phyloP scores from a whole-genome alignment of 176 grass and related monocot species.

The Juncus inflexus region DNA sequence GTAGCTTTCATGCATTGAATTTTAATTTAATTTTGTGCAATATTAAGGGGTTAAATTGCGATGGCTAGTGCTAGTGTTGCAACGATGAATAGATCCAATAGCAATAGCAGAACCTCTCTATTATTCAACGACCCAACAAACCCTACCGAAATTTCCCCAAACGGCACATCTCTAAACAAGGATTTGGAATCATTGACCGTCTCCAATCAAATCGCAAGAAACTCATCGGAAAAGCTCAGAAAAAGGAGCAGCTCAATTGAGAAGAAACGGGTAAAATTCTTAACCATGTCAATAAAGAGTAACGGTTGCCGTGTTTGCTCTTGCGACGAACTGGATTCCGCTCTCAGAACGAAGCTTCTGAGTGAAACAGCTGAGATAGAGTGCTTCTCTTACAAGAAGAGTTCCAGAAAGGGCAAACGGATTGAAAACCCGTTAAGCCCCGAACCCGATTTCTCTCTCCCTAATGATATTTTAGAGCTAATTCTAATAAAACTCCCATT shows the following conservation, averaged over 20 bases:
- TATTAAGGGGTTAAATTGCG: constrained; percentile 1
- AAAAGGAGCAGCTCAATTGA: constrained; percentile 18
- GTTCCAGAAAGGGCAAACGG: constrained; percentile 18
- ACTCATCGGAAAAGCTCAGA: constrained; percentile 1
- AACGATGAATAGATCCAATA: constrained; percentile 44
- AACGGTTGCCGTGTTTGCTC: constrained; percentile 69
- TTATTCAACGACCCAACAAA: constrained; percentile 22
- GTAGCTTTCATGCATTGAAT: neutral
- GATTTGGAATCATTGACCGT: constrained; percentile 34
- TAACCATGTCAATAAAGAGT: constrained; percentile 46
- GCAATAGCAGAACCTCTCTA: constrained; percentile 49
- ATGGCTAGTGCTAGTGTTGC: constrained; percentile 21
- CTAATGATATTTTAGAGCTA: constrained; percentile 82
- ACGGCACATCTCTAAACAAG: constrained; percentile 15
- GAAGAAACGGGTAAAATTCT: constrained; percentile 26
- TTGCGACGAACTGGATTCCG: constrained; percentile 58
- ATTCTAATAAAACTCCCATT: constrained; percentile 66
- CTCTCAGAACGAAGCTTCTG: constrained; percentile 26
- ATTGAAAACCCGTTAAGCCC: constrained; percentile 3
- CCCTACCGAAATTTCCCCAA: constrained; percentile 16
- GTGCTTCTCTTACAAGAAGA: constrained; percentile 38
- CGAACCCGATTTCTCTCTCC: constrained; percentile 31
- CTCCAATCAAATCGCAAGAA: constrained; percentile 17
- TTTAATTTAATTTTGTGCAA: constrained; percentile 1
- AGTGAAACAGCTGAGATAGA: constrained; percentile 24